These are phyloP conservation scores for Exophiala calicioides DNA, from an alignment of 2,329 filamentous ascomycete genomes.

Conservation along the genomic window DNA sequence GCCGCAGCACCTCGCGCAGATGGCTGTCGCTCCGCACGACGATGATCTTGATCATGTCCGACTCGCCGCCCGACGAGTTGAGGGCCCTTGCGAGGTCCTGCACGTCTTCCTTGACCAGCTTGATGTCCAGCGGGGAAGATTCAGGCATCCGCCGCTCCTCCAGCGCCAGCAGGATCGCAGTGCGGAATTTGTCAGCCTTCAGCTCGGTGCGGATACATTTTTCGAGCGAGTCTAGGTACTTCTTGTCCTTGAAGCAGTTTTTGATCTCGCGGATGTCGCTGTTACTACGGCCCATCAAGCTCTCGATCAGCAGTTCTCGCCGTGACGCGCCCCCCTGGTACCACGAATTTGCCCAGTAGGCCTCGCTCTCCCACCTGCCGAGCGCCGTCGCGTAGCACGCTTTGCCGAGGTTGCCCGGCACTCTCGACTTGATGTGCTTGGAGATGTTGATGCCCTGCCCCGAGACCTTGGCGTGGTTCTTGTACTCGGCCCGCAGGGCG, in stretches of 20 bases:
- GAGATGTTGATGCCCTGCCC: constrained; percentile 53
- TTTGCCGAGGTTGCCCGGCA: constrained; percentile 72
- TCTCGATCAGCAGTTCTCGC: constrained; percentile 88
- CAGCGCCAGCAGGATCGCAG: constrained; percentile 78
- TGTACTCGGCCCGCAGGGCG: constrained; percentile 84
- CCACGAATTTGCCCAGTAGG: constrained; percentile 98
- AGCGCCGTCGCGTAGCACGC: constrained; percentile 87
- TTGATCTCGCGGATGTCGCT: constrained; percentile 86
- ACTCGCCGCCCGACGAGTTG: constrained; percentile 79
- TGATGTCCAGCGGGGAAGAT: constrained; percentile 63
- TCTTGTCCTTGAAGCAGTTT: constrained; percentile 84
- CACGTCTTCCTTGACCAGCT: constrained; percentile 70
- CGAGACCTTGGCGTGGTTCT: constrained; percentile 73
- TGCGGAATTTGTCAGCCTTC: constrained; percentile 94
- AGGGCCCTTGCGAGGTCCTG: constrained; percentile 69
- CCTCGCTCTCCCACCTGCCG: constrained; percentile 87
- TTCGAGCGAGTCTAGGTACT: constrained; percentile 77
- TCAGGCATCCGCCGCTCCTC: constrained; percentile 86
- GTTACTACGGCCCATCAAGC: constrained; percentile 86
- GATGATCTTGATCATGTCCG: constrained; percentile 81
- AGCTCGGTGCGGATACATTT: constrained; percentile 91
- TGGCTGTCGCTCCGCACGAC: constrained; percentile 78
- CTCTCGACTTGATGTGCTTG: constrained; percentile 51
- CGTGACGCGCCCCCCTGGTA: constrained; percentile 85
- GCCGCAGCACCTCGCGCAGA: constrained; percentile 72